These are phyloP conservation scores for Phytomonas francai DNA, from an alignment of 208 protist genomes.

Conservation along the genomic window DNA sequence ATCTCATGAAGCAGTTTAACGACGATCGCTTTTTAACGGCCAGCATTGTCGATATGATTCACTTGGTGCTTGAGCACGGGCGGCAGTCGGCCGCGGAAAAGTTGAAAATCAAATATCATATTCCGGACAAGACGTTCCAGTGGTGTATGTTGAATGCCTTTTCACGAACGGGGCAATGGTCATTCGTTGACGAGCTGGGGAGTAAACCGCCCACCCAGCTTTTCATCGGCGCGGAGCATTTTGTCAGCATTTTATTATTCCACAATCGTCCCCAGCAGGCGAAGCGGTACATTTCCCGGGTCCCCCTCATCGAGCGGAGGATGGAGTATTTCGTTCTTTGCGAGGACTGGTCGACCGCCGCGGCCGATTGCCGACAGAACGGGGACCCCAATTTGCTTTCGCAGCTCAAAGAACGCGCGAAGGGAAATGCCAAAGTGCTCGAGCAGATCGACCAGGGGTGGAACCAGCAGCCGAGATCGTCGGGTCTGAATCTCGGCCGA, in stretches of 20 bases:
- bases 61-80: slow-evolving; percentile 51
- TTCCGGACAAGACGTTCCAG: slow-evolving; percentile 71
- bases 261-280: slow-evolving; percentile 55
- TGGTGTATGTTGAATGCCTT: slow-evolving; percentile 64
- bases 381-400: slow-evolving; percentile 44
- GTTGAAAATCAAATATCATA: slow-evolving; percentile 46
- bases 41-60: slow-evolving; percentile 51
- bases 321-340: slow-evolving; percentile 84
- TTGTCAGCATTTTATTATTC: slow-evolving; percentile 46
- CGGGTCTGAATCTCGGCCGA: slow-evolving; percentile 29
- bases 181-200: slow-evolving; percentile 54
- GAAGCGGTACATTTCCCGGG: slow-evolving; percentile 54
- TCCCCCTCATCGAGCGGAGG: slow-evolving; percentile 51
- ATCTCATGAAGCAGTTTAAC: slow-evolving; percentile 48
- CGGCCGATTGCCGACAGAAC: slow-evolving; percentile 50
- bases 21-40: slow-evolving; percentile 71
- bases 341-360: slow-evolving; percentile 56
- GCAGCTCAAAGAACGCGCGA: slow-evolving; percentile 61
- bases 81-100: slow-evolving; percentile 26
- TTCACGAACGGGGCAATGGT: slow-evolving; percentile 52
- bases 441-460: slow-evolving; percentile 66
- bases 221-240: slow-evolving; percentile 35
- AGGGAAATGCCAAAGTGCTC: slow-evolving; percentile 41
- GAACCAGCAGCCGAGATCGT: slow-evolving; percentile 35
- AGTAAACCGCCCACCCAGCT: slow-evolving; percentile 27